Base-by-base conservation (phyloP, 1,284 basidiomycete species). In the Cryptococcus hybrid region DNA sequence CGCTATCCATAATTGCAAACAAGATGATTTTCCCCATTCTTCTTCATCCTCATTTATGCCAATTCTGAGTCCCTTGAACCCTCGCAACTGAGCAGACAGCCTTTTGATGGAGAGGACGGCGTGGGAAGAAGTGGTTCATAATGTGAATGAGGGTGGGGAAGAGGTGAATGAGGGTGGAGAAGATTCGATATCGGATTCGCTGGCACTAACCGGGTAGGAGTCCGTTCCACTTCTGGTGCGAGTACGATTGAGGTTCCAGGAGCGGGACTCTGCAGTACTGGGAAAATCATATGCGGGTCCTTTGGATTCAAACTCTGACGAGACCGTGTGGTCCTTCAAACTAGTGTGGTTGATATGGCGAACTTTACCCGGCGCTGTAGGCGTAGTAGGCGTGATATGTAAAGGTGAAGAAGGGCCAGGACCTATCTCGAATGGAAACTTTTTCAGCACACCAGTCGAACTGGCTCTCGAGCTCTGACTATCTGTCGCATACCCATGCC, bases 21-120 rank as follows among this genome's bases (percentile, higher is more conserved):
- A 76, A 54, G n/a, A 73, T 61, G 18, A 56, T 58, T 11, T 65
- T 0, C 66, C 67, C 74, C 73, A 76, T 7, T 61, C 62, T 6
- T 67, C 69, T 8, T 36, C 57, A 5, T 56, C 70, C n/a, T 55
- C 59, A 5, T 49, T 38, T 56, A 47, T 18, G 3, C 57, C 53
- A 13, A 70, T 52, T 8, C 56, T 53, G 18, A 71, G 55, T 15
- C 61, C 61, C 5, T 60, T 61, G 59, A 76, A 76, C 1, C 63
- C 66, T 6, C 65, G 54, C 9, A 76, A 46, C 39, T 75, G 70
- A 46, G 68, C 69, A 0, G 71, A 75, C 7, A 74, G 47, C 7
- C 73, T 56, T 11, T 47, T 39, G 34, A 40, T 12, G 58, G 52
- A 0, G 44, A 38, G 34, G 37, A 7, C 13, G 50, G 9, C 8